These are phyloP conservation scores for Elsinoe ampelina DNA, from an alignment of 2,329 filamentous ascomycete genomes.

Conservation along the genomic window DNA sequence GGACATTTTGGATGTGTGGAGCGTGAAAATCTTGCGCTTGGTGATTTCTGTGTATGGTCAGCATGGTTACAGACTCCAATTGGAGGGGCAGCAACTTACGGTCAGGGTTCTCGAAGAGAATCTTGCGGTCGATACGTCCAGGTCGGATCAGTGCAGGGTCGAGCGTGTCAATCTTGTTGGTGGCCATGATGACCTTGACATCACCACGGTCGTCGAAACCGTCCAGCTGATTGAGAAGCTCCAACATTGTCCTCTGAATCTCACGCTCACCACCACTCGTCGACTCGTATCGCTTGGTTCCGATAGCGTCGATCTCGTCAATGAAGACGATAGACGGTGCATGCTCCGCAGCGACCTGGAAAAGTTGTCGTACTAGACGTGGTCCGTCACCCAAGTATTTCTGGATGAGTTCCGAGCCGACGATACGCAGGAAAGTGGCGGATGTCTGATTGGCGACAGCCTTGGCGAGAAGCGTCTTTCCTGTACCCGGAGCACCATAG, in stretches of 20 bases:
- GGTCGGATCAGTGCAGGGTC: slow-evolving; percentile 94
- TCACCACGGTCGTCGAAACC: slow-evolving; percentile 98
- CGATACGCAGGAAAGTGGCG: slow-evolving; percentile 93
- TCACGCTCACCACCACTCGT: slow-evolving; percentile 95
- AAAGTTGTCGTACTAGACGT: slow-evolving; percentile 87
- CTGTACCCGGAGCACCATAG: slow-evolving; percentile 92
- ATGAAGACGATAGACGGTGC: slow-evolving; percentile 97
- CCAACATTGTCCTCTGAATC: slow-evolving; percentile 96
- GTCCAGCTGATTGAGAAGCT: slow-evolving; percentile 94
- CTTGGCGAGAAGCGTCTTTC: slow-evolving; percentile 92
- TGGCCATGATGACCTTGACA: slow-evolving; percentile 99
- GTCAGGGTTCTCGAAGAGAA: slow-evolving; percentile 66
- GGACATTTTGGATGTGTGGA: slow-evolving; percentile 98
- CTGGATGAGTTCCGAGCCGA: slow-evolving; percentile 94
- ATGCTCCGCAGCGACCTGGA: slow-evolving; percentile 91
- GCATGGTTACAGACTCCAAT: no score
- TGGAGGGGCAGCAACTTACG: no score
- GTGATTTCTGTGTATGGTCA: slow-evolving; percentile 62
- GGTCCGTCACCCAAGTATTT: slow-evolving; percentile 98
- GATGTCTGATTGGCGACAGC: slow-evolving; percentile 98
- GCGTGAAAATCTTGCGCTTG: slow-evolving; percentile 92
- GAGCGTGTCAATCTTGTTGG: slow-evolving; percentile 98
- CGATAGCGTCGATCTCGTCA: slow-evolving; percentile 97
- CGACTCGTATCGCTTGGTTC: slow-evolving; percentile 96
- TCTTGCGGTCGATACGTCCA: slow-evolving; percentile 97